Conservation (phyloP, 345 rosid genomes). For the Barbarea vulgaris region DNA sequence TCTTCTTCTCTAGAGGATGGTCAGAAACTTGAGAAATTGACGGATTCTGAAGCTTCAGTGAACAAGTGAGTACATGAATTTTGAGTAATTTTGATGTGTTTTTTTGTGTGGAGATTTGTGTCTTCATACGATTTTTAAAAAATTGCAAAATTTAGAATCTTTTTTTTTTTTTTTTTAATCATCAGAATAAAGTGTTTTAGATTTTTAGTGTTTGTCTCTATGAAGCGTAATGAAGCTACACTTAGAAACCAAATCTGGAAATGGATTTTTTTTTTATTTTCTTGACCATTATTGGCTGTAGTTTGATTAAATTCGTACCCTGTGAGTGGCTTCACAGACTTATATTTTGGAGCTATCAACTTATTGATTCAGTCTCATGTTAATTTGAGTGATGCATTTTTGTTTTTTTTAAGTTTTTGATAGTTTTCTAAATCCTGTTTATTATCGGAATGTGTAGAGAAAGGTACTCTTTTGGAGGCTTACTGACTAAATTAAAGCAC, state of each 20-base stretch:
- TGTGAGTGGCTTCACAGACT: not conserved
- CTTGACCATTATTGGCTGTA: too few species aligned
- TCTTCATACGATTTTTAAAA: not conserved
- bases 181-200: not conserved
- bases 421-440: not conserved
- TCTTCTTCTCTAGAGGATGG: conserved; percentile 30
- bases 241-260: conserved; percentile 7
- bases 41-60: not conserved
- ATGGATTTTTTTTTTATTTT: too few species aligned
- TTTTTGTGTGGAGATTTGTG: not conserved
- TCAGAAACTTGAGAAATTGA: not conserved
- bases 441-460: conserved; percentile 23
- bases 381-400: not conserved
- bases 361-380: not conserved
- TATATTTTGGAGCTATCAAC: not conserved
- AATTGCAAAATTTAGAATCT: not conserved
- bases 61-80: conserved; percentile 23
- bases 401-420: not conserved
- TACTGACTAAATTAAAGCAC: conserved; percentile 35
- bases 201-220: not conserved
- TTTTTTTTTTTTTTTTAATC: too few species aligned
- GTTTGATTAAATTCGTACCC: not conserved
- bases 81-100: not conserved
- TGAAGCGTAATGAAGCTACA: not conserved
- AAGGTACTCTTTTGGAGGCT: conserved; percentile 35